Percentiles rank a stretch among this genome's conserved stretches.
phyloP scores from a whole-genome alignment of 371 early-diverging fungal genomes.

The Circinella minor region DNA sequence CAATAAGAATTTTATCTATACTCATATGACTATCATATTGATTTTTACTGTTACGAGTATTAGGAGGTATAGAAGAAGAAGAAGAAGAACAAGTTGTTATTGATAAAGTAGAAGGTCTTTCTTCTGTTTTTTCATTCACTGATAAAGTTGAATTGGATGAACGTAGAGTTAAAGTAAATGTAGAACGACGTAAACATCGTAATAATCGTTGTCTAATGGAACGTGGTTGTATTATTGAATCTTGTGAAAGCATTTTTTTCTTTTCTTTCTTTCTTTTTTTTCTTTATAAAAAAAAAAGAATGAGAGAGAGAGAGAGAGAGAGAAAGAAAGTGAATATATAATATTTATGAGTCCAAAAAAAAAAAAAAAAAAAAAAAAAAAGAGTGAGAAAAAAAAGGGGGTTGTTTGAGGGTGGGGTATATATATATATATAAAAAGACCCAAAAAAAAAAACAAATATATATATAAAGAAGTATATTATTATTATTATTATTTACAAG shows the following conservation, averaged over 20 bases:
- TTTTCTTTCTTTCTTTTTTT: too few species aligned
- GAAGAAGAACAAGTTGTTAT: background rate
- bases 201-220: constrained; percentile 7
- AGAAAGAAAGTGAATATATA: background rate
- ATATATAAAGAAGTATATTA: background rate
- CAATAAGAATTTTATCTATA: constrained; percentile 15
- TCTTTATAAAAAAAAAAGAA: too few species aligned
- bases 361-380: too few species aligned
- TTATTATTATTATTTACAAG: background rate
- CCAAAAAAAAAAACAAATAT: too few species aligned
- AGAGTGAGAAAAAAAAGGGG: too few species aligned
- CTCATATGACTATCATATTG: constrained; percentile 2
- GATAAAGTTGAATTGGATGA: background rate
- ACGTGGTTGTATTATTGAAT: background rate
- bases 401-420: too few species aligned
- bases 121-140: background rate
- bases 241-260: background rate
- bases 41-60: background rate
- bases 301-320: background rate
- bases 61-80: too few species aligned
- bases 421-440: too few species aligned
- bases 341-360: too few species aligned
- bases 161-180: background rate
- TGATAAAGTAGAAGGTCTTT: background rate
- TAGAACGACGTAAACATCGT: constrained; percentile 12